Evolutionary conservation across 805 yeast species (phyloP), one percentile per base, ranked within the genome.

Genomic region (Starmerella apis): DNA sequence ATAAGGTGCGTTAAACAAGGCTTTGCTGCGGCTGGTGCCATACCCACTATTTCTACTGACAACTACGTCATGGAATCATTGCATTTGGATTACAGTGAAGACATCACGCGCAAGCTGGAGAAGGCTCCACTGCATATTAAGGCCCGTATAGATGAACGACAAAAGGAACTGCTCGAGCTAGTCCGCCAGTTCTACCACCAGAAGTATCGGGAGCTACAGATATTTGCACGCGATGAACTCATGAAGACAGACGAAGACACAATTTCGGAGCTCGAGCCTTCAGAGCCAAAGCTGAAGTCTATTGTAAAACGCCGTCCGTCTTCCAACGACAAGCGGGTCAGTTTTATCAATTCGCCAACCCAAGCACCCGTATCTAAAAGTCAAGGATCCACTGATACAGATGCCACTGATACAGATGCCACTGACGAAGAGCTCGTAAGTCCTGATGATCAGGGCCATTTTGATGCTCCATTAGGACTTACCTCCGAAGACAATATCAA

Each of bases 271-370:
- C 35, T 20, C 5, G 36, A 22, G 14, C 33, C 11, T 30, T n/a
- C 22, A 27, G 51, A 48, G 43, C 56, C 55, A 13, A 47, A 44
- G 33, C 51, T 56, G 33, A 59, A 59, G 31, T 52, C 59, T 3
- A 51, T 54, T 19, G 59, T 59, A 25, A 59, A 59, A 39, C 56
- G 58, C 10, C 50, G 53, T 28, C 56, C 62, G 23, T 57, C 59
- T 18, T 22, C 35, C 16, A 19, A 46, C 22, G 59, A 52, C 30
- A 59, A 59, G 47, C 57, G 56, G 23, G 61, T 59, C 14, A 50
- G 56, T 30, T 59, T 59, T 47, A 49, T 55, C 39, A 41, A 36
- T 13, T 51, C 54, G 35, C 62, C 62, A 16, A 59, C 58, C 7
- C 47, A 32, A 3, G 46, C 46, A 11, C 30, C 43, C 7, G 22